These are phyloP conservation scores for Melocanna baccifera DNA, from an alignment of 176 grass and related monocot genomes.

Conservation along the genomic window DNA sequence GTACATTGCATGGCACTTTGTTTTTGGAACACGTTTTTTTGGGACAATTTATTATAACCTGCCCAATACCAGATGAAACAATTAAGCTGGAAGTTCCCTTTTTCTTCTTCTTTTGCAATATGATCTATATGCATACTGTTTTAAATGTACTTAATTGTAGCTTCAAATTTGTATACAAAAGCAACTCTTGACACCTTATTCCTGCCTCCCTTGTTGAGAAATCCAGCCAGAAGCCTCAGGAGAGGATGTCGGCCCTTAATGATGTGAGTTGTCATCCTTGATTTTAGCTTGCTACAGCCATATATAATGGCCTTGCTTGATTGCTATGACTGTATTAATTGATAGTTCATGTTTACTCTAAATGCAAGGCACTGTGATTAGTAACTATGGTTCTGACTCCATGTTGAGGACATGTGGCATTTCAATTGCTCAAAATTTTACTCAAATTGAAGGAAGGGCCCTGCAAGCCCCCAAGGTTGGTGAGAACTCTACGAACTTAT, in stretches of 20 bases:
- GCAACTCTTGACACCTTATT: too few relatives aligned
- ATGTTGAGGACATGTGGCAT: conserved; percentile 70
- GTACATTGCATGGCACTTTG: too few relatives aligned
- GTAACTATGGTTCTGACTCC: conserved; percentile 60
- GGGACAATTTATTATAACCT: too few relatives aligned
- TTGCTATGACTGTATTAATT: not conserved
- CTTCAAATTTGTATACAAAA: too few relatives aligned
- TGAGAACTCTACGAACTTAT: not conserved
- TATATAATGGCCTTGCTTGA: not conserved
- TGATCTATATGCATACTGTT: too few relatives aligned
- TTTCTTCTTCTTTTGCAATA: too few relatives aligned
- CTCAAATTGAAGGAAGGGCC: conserved; percentile 67
- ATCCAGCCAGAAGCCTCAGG: conserved; percentile 81
- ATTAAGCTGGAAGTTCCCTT: too few relatives aligned
- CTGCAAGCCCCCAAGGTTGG: conserved; percentile 62
- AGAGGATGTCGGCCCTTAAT: conserved; percentile 51
- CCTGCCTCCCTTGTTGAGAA: conserved; percentile 66
- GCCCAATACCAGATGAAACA: too few relatives aligned
- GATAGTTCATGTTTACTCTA: conserved; percentile 1
- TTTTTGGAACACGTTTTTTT: too few relatives aligned
- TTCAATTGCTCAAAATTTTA: conserved; percentile 53
- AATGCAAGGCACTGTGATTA: conserved; percentile 51
- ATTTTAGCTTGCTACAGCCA: conserved; percentile 6
- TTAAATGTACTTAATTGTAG: too few relatives aligned
- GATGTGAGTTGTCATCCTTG: conserved; percentile 48